Conservation (phyloP, 306 rosid species). For the Trifolium pratense region DNA sequence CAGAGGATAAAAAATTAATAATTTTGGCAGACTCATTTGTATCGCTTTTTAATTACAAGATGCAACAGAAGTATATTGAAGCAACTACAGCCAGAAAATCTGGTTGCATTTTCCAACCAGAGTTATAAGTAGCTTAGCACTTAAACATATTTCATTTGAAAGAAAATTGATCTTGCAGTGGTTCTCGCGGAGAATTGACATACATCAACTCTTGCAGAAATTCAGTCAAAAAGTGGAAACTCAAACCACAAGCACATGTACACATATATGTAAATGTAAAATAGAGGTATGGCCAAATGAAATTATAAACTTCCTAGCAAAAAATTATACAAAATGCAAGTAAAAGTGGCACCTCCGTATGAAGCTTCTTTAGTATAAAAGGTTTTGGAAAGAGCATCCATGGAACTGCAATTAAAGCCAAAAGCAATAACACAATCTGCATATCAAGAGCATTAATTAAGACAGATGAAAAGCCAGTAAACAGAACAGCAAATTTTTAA, state of each 20-base stretch:
- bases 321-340: conserved; percentile 37
- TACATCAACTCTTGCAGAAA: conserved; percentile 23
- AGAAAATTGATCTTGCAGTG: conserved; percentile 20
- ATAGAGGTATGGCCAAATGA: conserved; percentile 24
- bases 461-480: conserved; percentile 33
- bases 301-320: conserved; percentile 27
- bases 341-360: conserved; percentile 71
- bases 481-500: conserved; percentile 7
- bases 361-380: conserved; percentile 84
- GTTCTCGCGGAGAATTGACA: conserved; percentile 31
- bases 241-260: conserved; percentile 39
- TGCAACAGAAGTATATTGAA: conserved; percentile 26
- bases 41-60: conserved; percentile 32
- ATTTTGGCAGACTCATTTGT: conserved; percentile 35
- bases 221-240: conserved; percentile 30
- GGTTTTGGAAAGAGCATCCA: conserved; percentile 99
- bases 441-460: conserved; percentile 46
- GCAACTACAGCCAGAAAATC: conserved; percentile 36
- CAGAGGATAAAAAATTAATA: conserved; percentile 40
- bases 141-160: conserved; percentile 31
- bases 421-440: conserved; percentile 91
- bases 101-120: conserved; percentile 29
- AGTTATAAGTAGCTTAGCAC: background rate
- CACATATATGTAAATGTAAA: conserved; percentile 13
- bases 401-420: conserved; percentile 94